Percentiles rank a stretch among this genome's conserved stretches.
Evolutionary conservation across 2,329 filamentous ascomycete species (phyloP).

Genomic region (Trichoderma endophyticum): DNA sequence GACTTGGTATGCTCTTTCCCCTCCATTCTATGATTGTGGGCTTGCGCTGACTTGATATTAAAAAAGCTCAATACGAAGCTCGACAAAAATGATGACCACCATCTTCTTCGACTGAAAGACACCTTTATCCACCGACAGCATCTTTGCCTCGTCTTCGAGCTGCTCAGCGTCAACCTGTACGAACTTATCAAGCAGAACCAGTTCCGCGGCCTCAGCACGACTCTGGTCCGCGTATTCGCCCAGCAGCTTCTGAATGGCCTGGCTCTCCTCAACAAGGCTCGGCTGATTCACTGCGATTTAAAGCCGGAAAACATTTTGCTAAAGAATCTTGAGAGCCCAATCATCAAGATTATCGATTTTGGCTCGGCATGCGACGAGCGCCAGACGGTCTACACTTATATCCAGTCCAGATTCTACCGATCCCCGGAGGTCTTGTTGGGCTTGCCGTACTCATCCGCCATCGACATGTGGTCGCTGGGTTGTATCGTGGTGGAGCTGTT

Average conservation of each 20-base stretch:
- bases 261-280: constrained; percentile 89
- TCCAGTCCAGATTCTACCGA: constrained; percentile 96
- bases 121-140: constrained; percentile 98
- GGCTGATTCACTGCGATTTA: constrained; percentile 94
- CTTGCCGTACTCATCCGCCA: constrained; percentile 93
- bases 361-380: constrained; percentile 97
- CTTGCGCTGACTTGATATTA: not conserved
- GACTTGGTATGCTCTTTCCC: constrained; percentile 65
- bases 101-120: constrained; percentile 89
- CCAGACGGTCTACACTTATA: constrained; percentile 98
- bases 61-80: constrained; percentile 92
- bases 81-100: constrained; percentile 98
- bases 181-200: constrained; percentile 99
- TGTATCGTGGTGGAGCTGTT: constrained; percentile 99
- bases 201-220: constrained; percentile 95
- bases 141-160: constrained; percentile 92
- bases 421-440: constrained; percentile 96
- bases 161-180: constrained; percentile 95
- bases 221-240: constrained; percentile 92
- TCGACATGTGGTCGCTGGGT: constrained; percentile 99
- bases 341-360: constrained; percentile 99
- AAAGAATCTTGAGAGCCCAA: constrained; percentile 97
- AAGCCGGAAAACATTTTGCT: constrained; percentile 97
- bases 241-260: constrained; percentile 93
- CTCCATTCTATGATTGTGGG: not conserved